Base-by-base conservation (phyloP, 257 asterid species). In the Lavandula angustifolia region DNA sequence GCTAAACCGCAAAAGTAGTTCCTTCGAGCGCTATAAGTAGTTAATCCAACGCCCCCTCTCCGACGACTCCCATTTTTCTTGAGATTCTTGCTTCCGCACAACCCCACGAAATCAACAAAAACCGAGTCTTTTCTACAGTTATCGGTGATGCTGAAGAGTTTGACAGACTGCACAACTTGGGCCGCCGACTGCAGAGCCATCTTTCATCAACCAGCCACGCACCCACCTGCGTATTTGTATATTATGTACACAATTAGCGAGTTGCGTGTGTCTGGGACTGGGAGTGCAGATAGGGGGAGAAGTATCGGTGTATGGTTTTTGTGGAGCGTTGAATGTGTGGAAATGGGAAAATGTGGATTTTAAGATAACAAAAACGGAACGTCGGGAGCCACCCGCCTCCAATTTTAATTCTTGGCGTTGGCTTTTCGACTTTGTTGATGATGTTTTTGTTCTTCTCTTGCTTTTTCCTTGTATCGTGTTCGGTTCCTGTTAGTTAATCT, bases 181-280 rank as follows among this genome's bases (percentile, higher is more conserved):
- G 82, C 80, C 54, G 78, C 84, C 3, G 89, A 73, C 72, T 74
- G 81, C 22, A 76, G 75, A 73, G 89, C 78, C 86, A 83, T 83
- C 57, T 4, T 62, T 73, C 77, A 65, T 71, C 69, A 68, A 75
- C 74, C 66, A 53, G 57, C 12, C 62, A 69, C 8, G 16, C 32
- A 68, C 34, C 12, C 18, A 33, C 35, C 51, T 57, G 50, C 35
- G 41, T 22, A 22, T 22, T 22, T 22, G 1, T 22, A 22, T 22
- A 2, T 2, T 22, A 22, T 22, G 27, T 41, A 22, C 55, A 9
- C 57, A 12, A 22, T 8, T 4, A 50, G 4, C 16, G 14, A 16
- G 18, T 18, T 51, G 64, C 6, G 58, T 27, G 64, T 13, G 49
- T 38, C 6, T 48, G 22, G 4, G 41, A 29, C 54, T 6, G 62